Evolutionary conservation across 805 yeast species (phyloP).

Genomic region (Yarrowia phangngaensis): DNA sequence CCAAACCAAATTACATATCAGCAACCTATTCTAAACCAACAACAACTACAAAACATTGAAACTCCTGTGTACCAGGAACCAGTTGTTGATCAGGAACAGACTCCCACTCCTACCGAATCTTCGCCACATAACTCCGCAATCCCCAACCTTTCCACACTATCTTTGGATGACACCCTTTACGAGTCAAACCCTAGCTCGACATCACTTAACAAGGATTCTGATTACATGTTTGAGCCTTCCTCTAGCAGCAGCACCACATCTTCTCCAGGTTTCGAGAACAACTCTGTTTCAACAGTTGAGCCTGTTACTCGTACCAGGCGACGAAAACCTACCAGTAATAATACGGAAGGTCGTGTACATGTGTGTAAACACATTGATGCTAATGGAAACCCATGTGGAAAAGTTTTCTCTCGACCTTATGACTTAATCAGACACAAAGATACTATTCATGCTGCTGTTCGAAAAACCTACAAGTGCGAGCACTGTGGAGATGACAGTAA

Average conservation of each 20-base stretch:
- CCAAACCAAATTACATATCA: conserved; percentile 3
- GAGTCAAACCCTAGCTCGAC: conserved; percentile 11
- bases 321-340: conserved; percentile 11
- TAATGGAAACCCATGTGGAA: conserved; percentile 51
- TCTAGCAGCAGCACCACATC: conserved; percentile 4
- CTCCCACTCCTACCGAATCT: background rate
- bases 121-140: conserved; percentile 19
- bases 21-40: conserved; percentile 2
- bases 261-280: conserved; percentile 16
- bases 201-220: conserved; percentile 6
- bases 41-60: background rate
- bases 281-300: conserved; percentile 22
- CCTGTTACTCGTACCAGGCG: conserved; percentile 12
- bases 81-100: conserved; percentile 2
- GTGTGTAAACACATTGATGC: conserved; percentile 11
- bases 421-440: conserved; percentile 94
- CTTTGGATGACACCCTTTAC: conserved; percentile 19
- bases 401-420: conserved; percentile 87
- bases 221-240: conserved; percentile 22
- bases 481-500: conserved; percentile 76
- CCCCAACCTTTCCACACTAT: conserved; percentile 1
- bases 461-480: conserved; percentile 80
- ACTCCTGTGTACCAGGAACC: conserved; percentile 3
- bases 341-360: conserved; percentile 9
- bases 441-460: conserved; percentile 86